Evolutionary conservation across 1,284 basidiomycete species (phyloP).

Genomic region (Sporisorium scitamineum): DNA sequence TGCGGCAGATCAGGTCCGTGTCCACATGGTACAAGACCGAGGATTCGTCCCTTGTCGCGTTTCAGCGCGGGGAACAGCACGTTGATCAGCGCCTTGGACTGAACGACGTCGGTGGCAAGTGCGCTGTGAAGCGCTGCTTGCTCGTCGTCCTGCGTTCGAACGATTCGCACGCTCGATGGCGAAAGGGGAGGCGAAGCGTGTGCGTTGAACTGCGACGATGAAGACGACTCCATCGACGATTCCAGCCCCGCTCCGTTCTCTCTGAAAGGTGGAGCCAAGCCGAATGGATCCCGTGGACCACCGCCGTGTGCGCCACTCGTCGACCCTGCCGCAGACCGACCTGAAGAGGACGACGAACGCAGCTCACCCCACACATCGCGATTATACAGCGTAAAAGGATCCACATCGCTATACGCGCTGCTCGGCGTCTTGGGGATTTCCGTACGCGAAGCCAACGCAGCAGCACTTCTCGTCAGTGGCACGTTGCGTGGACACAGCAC

Average conservation of each 20-base stretch:
- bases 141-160: constrained; percentile 35
- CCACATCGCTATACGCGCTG: constrained; percentile 40
- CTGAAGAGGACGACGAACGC: constrained; percentile 5
- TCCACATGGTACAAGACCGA: constrained; percentile 47
- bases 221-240: constrained; percentile 31
- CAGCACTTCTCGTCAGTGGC: constrained; percentile 20
- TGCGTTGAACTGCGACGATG: constrained; percentile 23
- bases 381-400: constrained; percentile 35
- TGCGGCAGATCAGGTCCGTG: constrained; percentile 36
- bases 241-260: constrained; percentile 13
- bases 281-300: constrained; percentile 29
- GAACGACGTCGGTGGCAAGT: constrained; percentile 47
- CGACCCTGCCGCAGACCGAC: background rate
- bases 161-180: constrained; percentile 28
- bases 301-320: background rate
- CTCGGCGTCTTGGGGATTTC: constrained; percentile 28
- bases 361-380: constrained; percentile 38
- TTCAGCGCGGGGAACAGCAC: constrained; percentile 51
- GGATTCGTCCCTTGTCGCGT: constrained; percentile 43
- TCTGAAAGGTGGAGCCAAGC: constrained; percentile 28
- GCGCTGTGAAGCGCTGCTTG: constrained; percentile 44
- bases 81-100: constrained; percentile 45
- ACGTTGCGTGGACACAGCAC: constrained; percentile 49
- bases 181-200: constrained; percentile 43
- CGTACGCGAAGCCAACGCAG: constrained; percentile 4